Evolutionary conservation across 2,329 filamentous ascomycete genomes (phyloP).

Genomic region (Kalmusia sp.): DNA sequence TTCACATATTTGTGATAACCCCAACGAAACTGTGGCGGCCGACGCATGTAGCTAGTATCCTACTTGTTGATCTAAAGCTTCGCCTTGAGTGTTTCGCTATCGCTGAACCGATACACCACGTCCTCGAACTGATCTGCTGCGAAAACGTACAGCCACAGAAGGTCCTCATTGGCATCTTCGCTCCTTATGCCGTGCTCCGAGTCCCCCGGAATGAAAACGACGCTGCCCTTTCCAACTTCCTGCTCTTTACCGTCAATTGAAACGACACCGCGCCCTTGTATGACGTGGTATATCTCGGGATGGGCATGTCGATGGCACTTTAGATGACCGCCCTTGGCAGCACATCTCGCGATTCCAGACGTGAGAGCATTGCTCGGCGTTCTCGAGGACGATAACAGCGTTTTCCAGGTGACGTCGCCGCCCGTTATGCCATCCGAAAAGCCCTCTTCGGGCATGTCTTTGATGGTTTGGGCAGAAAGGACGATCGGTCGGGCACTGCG

Average conservation of each 20-base stretch:
- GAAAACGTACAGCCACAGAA: conserved; percentile 49
- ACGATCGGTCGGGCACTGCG: background rate
- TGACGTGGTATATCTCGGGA: conserved; percentile 54
- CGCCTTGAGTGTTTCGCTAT: conserved; percentile 6
- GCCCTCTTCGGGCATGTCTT: background rate
- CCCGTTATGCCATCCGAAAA: background rate
- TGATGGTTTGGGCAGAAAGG: background rate
- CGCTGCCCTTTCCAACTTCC: conserved; percentile 38
- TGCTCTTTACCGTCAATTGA: conserved; percentile 46
- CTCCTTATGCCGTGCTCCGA: conserved; percentile 51
- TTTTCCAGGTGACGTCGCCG: conserved; percentile 49
- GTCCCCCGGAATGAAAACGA: conserved; percentile 31
- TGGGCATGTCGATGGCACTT: conserved; percentile 50
- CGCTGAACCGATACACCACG: conserved; percentile 48
- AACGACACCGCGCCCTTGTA: conserved; percentile 46
- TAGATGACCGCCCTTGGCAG: conserved; percentile 41
- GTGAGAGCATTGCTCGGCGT: conserved; percentile 47
- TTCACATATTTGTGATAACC: no score
- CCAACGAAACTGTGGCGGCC: no score
- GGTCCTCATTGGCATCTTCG: conserved; percentile 23
- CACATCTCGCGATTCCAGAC: conserved; percentile 47
- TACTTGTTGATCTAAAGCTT: conserved; percentile 42
- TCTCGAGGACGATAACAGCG: conserved; percentile 44
- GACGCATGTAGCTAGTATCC: no score
- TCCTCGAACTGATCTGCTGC: conserved; percentile 39